phyloP scores from a whole-genome alignment of 169 alveolate genomes.

The Eimeria praecox region DNA sequence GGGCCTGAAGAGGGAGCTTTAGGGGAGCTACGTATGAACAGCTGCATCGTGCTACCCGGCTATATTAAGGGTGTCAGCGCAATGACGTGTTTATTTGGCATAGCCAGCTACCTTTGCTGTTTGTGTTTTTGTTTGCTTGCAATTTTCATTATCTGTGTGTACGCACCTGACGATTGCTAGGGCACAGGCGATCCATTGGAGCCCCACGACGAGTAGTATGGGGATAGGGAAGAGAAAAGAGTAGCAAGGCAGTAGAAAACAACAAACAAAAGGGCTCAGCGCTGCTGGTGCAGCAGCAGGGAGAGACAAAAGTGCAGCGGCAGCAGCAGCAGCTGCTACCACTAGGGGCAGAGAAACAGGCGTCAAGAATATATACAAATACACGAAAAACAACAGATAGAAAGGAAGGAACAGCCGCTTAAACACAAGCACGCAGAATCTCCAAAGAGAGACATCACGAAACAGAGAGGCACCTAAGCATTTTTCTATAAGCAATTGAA shows the following conservation, averaged over 20 bases:
- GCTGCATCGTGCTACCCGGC: neutral
- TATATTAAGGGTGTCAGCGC: no score
- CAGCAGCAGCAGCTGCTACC: constrained; percentile 29
- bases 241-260: constrained; percentile 39
- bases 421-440: neutral
- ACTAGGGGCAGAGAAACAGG: constrained; percentile 22
- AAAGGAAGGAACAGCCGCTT: constrained; percentile 3
- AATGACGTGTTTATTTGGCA: no score
- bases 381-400: neutral
- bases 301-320: constrained; percentile 2
- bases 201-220: neutral
- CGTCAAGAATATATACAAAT: neutral
- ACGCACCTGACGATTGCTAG: neutral
- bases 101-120: no score
- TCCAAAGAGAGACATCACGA: neutral
- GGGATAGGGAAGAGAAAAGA: constrained; percentile 10
- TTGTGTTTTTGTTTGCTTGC: neutral
- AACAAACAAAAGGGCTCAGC: neutral
- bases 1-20: neutral
- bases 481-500: neutral
- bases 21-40: neutral
- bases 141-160: neutral
- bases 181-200: neutral
- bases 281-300: constrained; percentile 27
- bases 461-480: neutral